phyloP scores from a whole-genome alignment of 2,329 filamentous ascomycete genomes.

The Aspergillus carbonarius region DNA sequence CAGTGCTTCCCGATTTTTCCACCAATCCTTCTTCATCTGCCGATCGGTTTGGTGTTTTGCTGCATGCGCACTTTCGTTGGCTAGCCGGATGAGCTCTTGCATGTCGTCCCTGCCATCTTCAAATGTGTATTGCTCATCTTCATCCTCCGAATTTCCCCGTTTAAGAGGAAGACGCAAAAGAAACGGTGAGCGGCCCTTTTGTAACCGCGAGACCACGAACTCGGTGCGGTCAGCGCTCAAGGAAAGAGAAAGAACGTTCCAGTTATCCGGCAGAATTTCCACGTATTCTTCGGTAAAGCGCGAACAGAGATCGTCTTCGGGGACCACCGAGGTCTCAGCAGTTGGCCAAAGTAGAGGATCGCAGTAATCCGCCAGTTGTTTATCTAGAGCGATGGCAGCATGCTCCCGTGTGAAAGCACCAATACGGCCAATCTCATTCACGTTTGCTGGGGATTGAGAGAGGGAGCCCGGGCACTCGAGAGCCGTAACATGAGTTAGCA shows the following conservation, averaged over 20 bases:
- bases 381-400: conserved; percentile 45
- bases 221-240: conserved; percentile 80
- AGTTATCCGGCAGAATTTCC: conserved; percentile 76
- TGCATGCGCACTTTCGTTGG: conserved; percentile 80
- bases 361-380: conserved; percentile 43
- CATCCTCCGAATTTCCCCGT: conserved; percentile 77
- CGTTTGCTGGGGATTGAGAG: conserved; percentile 36
- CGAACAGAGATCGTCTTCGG: conserved; percentile 48
- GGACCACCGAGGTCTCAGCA: conserved; percentile 18
- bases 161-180: conserved; percentile 82
- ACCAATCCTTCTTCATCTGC: conserved; percentile 81
- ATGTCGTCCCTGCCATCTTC: conserved; percentile 76
- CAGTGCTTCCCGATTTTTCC: conserved; percentile 77
- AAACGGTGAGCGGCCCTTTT: conserved; percentile 73
- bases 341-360: conserved; percentile 53
- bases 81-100: conserved; percentile 74
- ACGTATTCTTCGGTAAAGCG: conserved; percentile 78
- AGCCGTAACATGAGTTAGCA: conserved; percentile 44
- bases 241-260: conserved; percentile 83
- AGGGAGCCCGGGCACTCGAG: conserved; percentile 27
- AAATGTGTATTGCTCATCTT: conserved; percentile 76
- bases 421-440: conserved; percentile 44
- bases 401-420: conserved; percentile 42
- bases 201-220: conserved; percentile 83
- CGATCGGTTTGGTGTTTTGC: conserved; percentile 69